phyloP scores from a whole-genome alignment of 345 rosid species.

The Cochlearia excelsa region DNA sequence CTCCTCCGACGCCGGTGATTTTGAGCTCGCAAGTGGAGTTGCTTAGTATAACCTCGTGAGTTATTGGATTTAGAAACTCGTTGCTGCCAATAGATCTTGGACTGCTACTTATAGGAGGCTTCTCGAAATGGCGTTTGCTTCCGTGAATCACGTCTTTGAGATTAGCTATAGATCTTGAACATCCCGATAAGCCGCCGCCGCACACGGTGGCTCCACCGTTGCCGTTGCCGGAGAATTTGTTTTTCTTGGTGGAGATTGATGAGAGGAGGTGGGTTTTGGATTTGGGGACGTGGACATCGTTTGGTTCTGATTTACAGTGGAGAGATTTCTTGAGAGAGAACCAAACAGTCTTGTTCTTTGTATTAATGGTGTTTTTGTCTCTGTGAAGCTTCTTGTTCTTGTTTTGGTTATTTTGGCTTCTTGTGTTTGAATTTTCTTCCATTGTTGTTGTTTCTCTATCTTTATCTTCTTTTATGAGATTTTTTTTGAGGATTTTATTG shows the following conservation, averaged over 20 bases:
- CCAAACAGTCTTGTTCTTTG: constrained; percentile 50
- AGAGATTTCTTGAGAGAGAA: constrained; percentile 61
- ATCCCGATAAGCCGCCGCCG: constrained; percentile 75
- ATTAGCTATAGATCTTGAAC: constrained; percentile 98
- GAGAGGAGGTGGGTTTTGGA: constrained; percentile 45
- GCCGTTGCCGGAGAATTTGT: neutral
- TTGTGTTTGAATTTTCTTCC: constrained; percentile 34
- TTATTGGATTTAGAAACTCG: constrained; percentile 94
- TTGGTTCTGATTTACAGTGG: constrained; percentile 60
- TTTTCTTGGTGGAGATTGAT: constrained; percentile 56
- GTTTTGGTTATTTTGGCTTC: constrained; percentile 30
- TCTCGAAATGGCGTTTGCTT: constrained; percentile 88
- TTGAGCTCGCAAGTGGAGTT: constrained; percentile 94
- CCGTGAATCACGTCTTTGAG: constrained; percentile 98
- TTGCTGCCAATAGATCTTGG: constrained; percentile 99
- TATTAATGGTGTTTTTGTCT: constrained; percentile 19
- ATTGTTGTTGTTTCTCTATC: constrained; percentile 25
- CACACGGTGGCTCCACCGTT: constrained; percentile 30
- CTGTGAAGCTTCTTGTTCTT: constrained; percentile 25
- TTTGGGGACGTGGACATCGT: constrained; percentile 59
- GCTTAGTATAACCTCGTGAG: constrained; percentile 90
- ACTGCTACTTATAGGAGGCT: constrained; percentile 78
- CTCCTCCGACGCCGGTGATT: constrained; percentile 83
- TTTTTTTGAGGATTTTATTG: constrained; percentile 18
- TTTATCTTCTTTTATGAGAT: constrained; percentile 3